These are phyloP conservation scores for Triticum turgidum DNA, from an alignment of 176 grass and related monocot species.

Conservation along the genomic window DNA sequence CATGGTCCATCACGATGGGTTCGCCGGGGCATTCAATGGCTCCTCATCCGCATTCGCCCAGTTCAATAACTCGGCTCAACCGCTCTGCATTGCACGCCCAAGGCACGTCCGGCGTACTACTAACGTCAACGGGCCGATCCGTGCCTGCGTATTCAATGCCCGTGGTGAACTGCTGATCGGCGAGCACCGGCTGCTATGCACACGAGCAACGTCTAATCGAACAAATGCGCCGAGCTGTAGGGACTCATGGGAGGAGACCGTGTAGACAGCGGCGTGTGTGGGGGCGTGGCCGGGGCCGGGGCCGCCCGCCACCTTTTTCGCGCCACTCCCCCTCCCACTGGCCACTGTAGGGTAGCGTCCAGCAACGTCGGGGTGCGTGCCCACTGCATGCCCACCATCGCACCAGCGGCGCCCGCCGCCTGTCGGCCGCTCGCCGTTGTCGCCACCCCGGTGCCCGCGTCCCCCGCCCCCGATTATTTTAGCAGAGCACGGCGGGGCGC, in stretches of 20 bases:
- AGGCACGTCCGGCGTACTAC: not conserved
- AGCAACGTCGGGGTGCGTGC: not conserved
- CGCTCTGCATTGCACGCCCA: too few relatives aligned
- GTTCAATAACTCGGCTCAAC: not conserved
- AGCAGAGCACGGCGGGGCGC: not conserved
- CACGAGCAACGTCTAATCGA: not conserved
- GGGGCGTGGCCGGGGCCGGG: not conserved
- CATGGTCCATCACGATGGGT: not conserved
- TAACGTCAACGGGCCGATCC: not conserved
- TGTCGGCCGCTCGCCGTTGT: constrained; percentile 9
- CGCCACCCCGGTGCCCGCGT: not conserved
- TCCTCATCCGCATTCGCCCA: not conserved
- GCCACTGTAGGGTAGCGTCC: too few relatives aligned
- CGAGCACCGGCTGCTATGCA: too few relatives aligned
- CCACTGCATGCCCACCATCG: not conserved
- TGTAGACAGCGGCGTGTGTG: not conserved
- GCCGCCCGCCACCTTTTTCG: not conserved
- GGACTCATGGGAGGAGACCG: too few relatives aligned
- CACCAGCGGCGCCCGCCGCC: not conserved
- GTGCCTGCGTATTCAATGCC: constrained; percentile 6
- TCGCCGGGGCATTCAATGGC: constrained; percentile 12
- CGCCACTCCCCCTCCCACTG: not conserved
- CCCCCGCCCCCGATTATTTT: not conserved
- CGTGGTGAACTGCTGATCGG: too few relatives aligned
- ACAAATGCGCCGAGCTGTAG: not conserved